Evolutionary conservation across 1,284 basidiomycete species (phyloP).

Genomic region (Trichosporon coremiiforme): DNA sequence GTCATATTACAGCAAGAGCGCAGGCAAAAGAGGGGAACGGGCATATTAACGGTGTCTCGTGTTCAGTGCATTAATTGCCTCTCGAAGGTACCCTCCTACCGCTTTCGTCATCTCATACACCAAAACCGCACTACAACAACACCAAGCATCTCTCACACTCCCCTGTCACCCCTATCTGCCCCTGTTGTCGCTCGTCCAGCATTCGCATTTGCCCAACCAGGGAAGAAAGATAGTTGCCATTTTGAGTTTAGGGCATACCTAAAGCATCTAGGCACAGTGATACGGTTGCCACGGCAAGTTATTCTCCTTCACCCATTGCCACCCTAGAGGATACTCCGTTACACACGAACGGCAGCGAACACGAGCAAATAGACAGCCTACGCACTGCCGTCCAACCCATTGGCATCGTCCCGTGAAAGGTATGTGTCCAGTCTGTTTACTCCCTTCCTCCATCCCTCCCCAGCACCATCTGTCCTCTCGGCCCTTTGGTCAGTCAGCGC

Average conservation of each 20-base stretch:
- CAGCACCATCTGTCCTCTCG: too few relatives aligned
- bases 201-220: conserved; percentile 3
- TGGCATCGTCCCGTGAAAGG: conserved; percentile 12
- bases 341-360: conserved; percentile 9
- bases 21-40: not conserved
- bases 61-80: not conserved
- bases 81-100: not conserved
- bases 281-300: conserved; percentile 9
- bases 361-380: conserved; percentile 1
- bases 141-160: not conserved
- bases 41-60: not conserved
- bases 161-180: conserved; percentile 14
- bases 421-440: not conserved
- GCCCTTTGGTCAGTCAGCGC: not conserved
- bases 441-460: too few relatives aligned
- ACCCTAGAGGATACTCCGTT: conserved; percentile 6
- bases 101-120: not conserved
- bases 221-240: conserved; percentile 16
- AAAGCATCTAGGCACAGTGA: conserved; percentile 14
- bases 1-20: not conserved
- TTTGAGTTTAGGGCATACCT: conserved; percentile 19
- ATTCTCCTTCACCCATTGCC: conserved; percentile 10
- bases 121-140: not conserved
- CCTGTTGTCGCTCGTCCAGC: not conserved
- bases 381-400: conserved; percentile 5